These are phyloP conservation scores for Aspergillus uvarum DNA, from an alignment of 2,329 filamentous ascomycete species.

Conservation along the genomic window DNA sequence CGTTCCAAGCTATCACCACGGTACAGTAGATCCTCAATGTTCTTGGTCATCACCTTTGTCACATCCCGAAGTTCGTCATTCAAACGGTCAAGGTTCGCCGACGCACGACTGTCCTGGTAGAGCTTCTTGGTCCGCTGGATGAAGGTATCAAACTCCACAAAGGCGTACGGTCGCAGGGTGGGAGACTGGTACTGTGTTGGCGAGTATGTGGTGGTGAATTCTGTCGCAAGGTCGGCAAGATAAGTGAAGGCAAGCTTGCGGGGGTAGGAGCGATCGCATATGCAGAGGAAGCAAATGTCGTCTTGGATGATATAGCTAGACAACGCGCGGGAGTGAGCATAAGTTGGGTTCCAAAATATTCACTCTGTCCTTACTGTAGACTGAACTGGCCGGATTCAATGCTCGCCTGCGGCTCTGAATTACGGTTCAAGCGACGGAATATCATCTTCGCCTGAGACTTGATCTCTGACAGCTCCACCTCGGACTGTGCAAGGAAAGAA, in stretches of 20 bases:
- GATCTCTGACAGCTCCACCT: constrained; percentile 77
- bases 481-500: constrained; percentile 49
- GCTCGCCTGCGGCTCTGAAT: constrained; percentile 84
- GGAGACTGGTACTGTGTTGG: constrained; percentile 70
- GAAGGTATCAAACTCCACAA: constrained; percentile 97
- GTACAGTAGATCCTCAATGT: constrained; percentile 96
- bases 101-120: constrained; percentile 87
- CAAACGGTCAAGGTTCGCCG: constrained; percentile 89
- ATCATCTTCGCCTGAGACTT: constrained; percentile 90
- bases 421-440: constrained; percentile 81
- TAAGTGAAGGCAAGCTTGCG: constrained; percentile 99
- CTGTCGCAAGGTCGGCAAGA: constrained; percentile 83
- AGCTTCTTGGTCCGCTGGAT: constrained; percentile 89
- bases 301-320: constrained; percentile 77
- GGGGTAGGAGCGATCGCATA: constrained; percentile 90
- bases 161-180: constrained; percentile 83
- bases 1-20: constrained; percentile 89
- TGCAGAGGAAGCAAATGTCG: constrained; percentile 86
- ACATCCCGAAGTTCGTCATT: constrained; percentile 98
- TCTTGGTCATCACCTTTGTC: constrained; percentile 99
- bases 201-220: constrained; percentile 87
- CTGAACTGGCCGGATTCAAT: constrained; percentile 84
- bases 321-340: background rate
- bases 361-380: constrained; percentile 66
- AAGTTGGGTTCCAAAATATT: background rate